Conservation (phyloP, 805 yeast genomes). For the Tetrapisispora nanseiensis region DNA sequence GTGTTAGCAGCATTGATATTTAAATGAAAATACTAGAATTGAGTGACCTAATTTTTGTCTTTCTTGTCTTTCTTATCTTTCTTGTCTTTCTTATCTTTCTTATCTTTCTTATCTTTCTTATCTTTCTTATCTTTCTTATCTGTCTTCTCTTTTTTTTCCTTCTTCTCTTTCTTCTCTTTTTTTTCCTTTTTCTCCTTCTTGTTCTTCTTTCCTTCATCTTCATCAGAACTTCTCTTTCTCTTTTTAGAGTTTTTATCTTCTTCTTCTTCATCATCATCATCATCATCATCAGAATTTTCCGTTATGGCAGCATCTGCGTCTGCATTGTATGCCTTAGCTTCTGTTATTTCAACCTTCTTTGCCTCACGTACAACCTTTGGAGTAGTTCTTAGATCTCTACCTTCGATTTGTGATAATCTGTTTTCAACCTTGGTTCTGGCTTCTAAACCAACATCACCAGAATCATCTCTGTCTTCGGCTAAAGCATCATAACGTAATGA, state of each 20-base stretch:
- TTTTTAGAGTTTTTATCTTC: slow-evolving; percentile 27
- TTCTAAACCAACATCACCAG: slow-evolving; percentile 85
- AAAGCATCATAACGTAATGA: slow-evolving; percentile 93
- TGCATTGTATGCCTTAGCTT: slow-evolving; percentile 82
- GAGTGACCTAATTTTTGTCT: slow-evolving; percentile 21
- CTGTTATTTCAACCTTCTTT: slow-evolving; percentile 77
- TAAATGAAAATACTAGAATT: background rate
- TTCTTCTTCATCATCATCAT: slow-evolving; percentile 38
- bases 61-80: too few relatives aligned
- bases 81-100: slow-evolving; percentile 4
- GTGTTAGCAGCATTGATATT: background rate
- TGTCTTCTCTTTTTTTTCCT: slow-evolving; percentile 1
- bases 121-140: slow-evolving; percentile 3
- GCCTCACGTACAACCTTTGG: slow-evolving; percentile 73
- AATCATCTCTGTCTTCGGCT: slow-evolving; percentile 93
- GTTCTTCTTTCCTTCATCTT: background rate
- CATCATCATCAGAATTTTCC: slow-evolving; percentile 46
- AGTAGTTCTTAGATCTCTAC: slow-evolving; percentile 89
- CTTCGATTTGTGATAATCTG: slow-evolving; percentile 90
- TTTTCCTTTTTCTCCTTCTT: background rate
- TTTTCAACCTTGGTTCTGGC: slow-evolving; percentile 91
- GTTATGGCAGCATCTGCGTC: slow-evolving; percentile 69
- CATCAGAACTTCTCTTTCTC: slow-evolving; percentile 13
- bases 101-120: slow-evolving; percentile 1
- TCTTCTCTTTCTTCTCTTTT: slow-evolving; percentile 8